phyloP scores from a whole-genome alignment of 352 stramenopile species.

The Pythium dissotocum region DNA sequence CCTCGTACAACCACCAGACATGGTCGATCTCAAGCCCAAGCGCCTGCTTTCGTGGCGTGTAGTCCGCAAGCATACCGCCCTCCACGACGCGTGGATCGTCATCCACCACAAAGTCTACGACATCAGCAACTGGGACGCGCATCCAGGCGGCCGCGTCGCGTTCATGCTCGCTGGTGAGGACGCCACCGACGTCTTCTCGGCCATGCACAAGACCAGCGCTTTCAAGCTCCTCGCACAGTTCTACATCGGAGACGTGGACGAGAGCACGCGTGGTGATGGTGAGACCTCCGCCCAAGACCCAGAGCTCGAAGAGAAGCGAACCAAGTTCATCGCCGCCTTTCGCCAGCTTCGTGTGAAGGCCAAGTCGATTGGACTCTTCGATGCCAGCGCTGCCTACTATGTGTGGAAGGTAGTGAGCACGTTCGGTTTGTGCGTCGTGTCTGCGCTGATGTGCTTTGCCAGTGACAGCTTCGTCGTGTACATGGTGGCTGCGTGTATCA shows the following conservation, averaged over 20 bases:
- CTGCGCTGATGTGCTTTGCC: slow-evolving; percentile 88
- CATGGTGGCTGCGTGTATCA: slow-evolving; percentile 88
- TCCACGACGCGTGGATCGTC: slow-evolving; percentile 83
- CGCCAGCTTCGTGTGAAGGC: slow-evolving; percentile 93
- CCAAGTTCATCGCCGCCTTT: slow-evolving; percentile 95
- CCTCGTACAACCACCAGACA: too few relatives aligned
- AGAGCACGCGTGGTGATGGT: slow-evolving; percentile 37
- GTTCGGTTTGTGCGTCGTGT: slow-evolving; percentile 85
- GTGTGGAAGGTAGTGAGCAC: slow-evolving; percentile 95
- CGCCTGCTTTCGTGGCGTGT: slow-evolving; percentile 77
- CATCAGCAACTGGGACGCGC: slow-evolving; percentile 81
- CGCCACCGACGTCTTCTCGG: slow-evolving; percentile 98
- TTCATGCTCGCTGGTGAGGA: slow-evolving; percentile 98
- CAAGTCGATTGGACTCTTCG: slow-evolving; percentile 94
- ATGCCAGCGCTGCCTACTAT: slow-evolving; percentile 94
- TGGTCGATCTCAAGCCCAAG: slow-evolving; percentile 69
- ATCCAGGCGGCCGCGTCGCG: slow-evolving; percentile 92
- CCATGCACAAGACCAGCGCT: slow-evolving; percentile 94
- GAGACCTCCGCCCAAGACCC: slow-evolving; percentile 11
- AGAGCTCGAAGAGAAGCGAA: slow-evolving; percentile 44
- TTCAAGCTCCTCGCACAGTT: slow-evolving; percentile 95
- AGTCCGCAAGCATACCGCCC: slow-evolving; percentile 72
- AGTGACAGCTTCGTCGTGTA: slow-evolving; percentile 85
- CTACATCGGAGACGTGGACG: slow-evolving; percentile 96
- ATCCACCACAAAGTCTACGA: slow-evolving; percentile 93